Evolutionary conservation across 768 basidiomycete species (phyloP).

Genomic region (Suillus paluster): DNA sequence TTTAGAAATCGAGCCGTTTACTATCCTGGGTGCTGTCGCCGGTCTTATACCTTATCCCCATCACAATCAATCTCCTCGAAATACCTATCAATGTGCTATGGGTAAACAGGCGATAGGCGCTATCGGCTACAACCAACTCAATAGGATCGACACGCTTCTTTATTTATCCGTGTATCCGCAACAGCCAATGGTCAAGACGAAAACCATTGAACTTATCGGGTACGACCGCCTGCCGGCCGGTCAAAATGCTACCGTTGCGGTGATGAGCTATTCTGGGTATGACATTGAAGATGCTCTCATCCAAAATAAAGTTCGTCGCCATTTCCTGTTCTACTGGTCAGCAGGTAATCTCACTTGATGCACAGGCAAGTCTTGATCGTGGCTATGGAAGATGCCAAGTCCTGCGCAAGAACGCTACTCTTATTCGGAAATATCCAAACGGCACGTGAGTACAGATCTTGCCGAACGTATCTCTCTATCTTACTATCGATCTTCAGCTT

Average conservation of each 20-base stretch:
- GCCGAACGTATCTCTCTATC: constrained; percentile 11
- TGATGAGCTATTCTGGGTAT: constrained; percentile 99
- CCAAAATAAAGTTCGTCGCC: constrained; percentile 74
- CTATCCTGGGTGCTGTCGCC: constrained; percentile 94
- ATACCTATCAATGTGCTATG: constrained; percentile 99
- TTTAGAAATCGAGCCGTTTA: constrained; percentile 98
- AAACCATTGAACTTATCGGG: constrained; percentile 95
- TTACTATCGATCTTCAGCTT: constrained; percentile 50
- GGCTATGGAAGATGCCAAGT: constrained; percentile 99
- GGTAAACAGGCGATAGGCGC: constrained; percentile 99
- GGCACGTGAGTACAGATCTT: constrained; percentile 74
- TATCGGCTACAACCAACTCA: constrained; percentile 97
- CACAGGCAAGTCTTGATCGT: constrained; percentile 90
- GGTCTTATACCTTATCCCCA: constrained; percentile 99
- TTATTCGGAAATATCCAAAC: constrained; percentile 95
- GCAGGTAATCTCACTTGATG: constrained; percentile 9
- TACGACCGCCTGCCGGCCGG: constrained; percentile 97
- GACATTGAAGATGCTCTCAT: constrained; percentile 99
- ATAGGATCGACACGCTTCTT: constrained; percentile 96
- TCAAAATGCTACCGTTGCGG: constrained; percentile 97
- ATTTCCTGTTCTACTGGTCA: constrained; percentile 10
- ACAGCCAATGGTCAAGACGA: constrained; percentile 99
- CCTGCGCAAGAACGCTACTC: constrained; percentile 90
- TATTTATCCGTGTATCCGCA: constrained; percentile 98
- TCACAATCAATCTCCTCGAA: constrained; percentile 98